Conservation (phyloP, 805 yeast genomes). For the Debaryomyces maramus region DNA sequence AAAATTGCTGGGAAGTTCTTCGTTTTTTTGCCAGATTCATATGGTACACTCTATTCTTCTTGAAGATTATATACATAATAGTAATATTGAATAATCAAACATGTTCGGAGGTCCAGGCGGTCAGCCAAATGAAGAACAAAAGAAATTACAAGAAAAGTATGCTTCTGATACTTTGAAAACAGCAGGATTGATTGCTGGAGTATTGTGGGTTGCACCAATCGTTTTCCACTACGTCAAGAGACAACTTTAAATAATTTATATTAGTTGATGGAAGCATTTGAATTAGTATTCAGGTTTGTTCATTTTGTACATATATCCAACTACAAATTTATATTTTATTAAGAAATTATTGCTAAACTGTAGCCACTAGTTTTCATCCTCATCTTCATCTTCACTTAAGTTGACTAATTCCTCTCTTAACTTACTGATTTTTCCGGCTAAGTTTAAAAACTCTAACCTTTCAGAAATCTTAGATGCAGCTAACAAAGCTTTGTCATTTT, state of each 20-base stretch:
- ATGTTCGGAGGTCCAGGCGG: constrained; percentile 55
- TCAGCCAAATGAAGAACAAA: constrained; percentile 60
- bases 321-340: not conserved
- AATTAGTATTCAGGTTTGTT: not conserved
- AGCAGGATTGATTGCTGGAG: constrained; percentile 64
- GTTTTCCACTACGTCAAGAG: constrained; percentile 54
- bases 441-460: constrained; percentile 44
- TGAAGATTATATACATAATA: not conserved
- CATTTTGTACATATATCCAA: constrained; percentile 4
- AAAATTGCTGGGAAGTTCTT: not conserved
- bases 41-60: not conserved
- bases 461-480: constrained; percentile 88
- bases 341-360: not conserved
- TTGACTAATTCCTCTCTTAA: constrained; percentile 36
- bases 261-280: not conserved
- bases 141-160: constrained; percentile 62
- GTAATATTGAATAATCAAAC: not conserved
- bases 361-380: not conserved
- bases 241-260: constrained; percentile 31
- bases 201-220: constrained; percentile 61
- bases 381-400: constrained; percentile 18
- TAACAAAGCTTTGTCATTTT: constrained; percentile 72
- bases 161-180: constrained; percentile 58
- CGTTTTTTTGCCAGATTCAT: not conserved
- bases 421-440: constrained; percentile 37